These are phyloP conservation scores for Spinacia oleracea DNA, from an alignment of 179 eudicot genomes.

Conservation along the genomic window DNA sequence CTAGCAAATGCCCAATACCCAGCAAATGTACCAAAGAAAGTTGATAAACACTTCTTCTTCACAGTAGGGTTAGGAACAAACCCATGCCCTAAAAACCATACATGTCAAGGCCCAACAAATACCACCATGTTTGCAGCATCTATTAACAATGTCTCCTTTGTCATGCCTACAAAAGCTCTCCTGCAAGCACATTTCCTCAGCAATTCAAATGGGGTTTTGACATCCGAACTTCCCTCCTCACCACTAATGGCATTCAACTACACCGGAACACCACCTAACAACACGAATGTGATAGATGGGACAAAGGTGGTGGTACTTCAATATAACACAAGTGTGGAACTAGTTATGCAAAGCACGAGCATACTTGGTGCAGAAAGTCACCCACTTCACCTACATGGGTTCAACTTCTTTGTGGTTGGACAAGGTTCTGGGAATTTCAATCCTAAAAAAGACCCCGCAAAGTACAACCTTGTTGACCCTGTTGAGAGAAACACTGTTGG, in stretches of 20 bases:
- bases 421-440: constrained; percentile 45
- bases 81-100: constrained; percentile 35
- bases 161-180: constrained; percentile 40
- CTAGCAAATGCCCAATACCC: constrained; percentile 36
- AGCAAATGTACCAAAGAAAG: constrained; percentile 34
- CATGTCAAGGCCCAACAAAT: constrained; percentile 40
- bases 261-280: constrained; percentile 44
- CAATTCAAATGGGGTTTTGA: constrained; percentile 22
- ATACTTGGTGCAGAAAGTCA: constrained; percentile 44
- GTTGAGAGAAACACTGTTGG: constrained; percentile 38
- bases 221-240: constrained; percentile 28
- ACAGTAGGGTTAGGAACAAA: constrained; percentile 42
- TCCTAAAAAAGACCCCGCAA: constrained; percentile 29
- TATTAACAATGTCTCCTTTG: constrained; percentile 40
- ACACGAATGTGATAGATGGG: constrained; percentile 39
- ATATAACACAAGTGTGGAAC: constrained; percentile 40
- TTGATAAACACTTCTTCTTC: constrained; percentile 39
- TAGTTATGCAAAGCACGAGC: constrained; percentile 42
- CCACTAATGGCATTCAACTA: constrained; percentile 36
- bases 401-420: constrained; percentile 46
- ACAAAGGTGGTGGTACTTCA: constrained; percentile 40
- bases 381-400: constrained; percentile 47
- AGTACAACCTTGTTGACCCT: constrained; percentile 37
- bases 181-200: constrained; percentile 29
- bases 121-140: constrained; percentile 36